Base-by-base conservation (phyloP, 2,329 filamentous ascomycete genomes). In the Epichloe uncinata region DNA sequence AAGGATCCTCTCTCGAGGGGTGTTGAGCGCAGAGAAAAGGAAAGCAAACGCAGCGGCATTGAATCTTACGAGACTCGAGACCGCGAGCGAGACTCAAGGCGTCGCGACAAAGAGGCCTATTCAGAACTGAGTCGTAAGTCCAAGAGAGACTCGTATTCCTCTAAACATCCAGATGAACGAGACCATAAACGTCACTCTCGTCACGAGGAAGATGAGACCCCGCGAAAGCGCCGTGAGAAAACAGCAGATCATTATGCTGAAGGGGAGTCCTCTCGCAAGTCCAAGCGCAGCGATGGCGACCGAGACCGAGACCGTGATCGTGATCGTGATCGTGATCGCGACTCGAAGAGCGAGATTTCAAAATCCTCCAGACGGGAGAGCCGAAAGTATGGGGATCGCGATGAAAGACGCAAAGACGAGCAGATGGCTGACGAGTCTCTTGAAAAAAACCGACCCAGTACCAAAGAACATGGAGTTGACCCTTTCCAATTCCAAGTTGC, bases 401-500 rank as follows among this genome's bases (percentile, higher is more conserved):
- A 63, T 15, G 63, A 64, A 26, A 61, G 53, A 44, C 59, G 61
- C 45, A 57, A 52, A 51, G 52, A 58, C 52, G 58, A 57, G 55
- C 58, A 62, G 58, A 60, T 55, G 61, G 47, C 49, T 60, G 53
- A 50, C 57, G 47, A 59, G 53, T 48, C 48, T 47, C 5, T 15
- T n/a, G 46, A 49, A 16, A 40, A 33, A 37, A 12, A 40, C 37
- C 18, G 16, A 50, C 58, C 55, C 42, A 63, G 52, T 58, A 18
- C 26, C 37, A 5, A 45, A 33, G 36, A n/a, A 16, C 9, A 42
- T 22, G 12, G 9, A 3, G 61, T 77, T 58, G 74, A 82, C 62
- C 76, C 78, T 16, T 81, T 82, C 60, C 71, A 79, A 60, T 82
- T 69, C 58, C 77, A 76, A 61, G 74, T 81, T 53, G 55, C 69